A percentile compares a stretch with the other conserved stretches of the same genome.
These are phyloP conservation scores for Cryphonectria parasitica DNA, from an alignment of 2,329 filamentous ascomycete species.

Conservation along the genomic window DNA sequence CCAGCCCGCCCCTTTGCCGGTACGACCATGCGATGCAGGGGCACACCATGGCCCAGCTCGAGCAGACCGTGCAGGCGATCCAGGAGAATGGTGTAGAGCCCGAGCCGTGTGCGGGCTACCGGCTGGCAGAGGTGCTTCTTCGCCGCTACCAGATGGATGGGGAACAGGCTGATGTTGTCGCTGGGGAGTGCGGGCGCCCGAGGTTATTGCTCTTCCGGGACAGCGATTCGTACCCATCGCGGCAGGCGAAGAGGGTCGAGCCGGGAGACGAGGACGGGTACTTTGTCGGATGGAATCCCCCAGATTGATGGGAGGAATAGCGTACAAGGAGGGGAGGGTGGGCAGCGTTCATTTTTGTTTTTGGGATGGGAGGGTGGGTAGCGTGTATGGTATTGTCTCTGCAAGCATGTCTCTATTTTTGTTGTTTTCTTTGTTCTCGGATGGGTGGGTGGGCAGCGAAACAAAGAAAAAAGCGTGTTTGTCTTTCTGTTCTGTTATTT, in stretches of 20 bases:
- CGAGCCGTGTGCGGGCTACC: background rate
- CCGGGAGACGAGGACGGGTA: background rate
- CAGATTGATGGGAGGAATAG: background rate
- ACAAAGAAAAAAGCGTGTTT: too few relatives aligned
- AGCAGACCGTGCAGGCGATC: background rate
- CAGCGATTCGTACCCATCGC: background rate
- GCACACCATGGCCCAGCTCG: background rate
- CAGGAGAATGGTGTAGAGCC: background rate
- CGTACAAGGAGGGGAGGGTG: background rate
- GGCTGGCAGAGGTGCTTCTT: background rate
- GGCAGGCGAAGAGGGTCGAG: background rate
- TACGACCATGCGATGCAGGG: background rate
- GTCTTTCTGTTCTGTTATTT: background rate
- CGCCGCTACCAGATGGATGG: background rate
- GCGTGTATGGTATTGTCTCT: too few relatives aligned
- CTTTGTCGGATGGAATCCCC: background rate
- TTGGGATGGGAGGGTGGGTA: background rate
- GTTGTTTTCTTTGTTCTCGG: too few relatives aligned
- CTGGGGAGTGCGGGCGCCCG: background rate
- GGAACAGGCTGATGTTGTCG: too few relatives aligned
- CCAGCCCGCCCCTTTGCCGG: background rate
- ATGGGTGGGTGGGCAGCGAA: too few relatives aligned
- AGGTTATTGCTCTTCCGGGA: background rate
- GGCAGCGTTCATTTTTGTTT: background rate
- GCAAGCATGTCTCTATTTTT: too few relatives aligned